phyloP scores from a whole-genome alignment of 2,329 filamentous ascomycete species.

The Diaporthe capsici region DNA sequence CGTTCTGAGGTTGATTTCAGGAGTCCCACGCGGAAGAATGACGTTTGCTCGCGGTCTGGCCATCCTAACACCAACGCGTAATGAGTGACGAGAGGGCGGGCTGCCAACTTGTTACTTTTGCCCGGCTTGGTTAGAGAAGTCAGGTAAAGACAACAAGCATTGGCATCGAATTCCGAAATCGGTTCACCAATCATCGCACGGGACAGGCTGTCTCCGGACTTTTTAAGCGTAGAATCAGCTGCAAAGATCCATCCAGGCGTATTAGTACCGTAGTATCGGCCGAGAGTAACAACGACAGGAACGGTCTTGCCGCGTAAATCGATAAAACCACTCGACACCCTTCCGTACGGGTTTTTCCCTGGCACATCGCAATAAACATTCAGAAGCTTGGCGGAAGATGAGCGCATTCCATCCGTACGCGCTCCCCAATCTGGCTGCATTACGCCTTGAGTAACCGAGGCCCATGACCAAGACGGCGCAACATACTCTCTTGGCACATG shows the following conservation, averaged over 20 bases:
- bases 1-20: background rate
- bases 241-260: background rate
- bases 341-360: background rate
- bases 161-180: background rate
- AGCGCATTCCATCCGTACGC: fast-evolving
- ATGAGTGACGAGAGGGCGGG: background rate
- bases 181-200: background rate
- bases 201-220: background rate
- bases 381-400: background rate
- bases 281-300: too few species aligned
- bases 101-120: too few species aligned
- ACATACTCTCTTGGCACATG: too few species aligned
- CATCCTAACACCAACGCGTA: background rate
- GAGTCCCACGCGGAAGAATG: background rate
- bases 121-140: too few species aligned
- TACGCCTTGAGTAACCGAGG: background rate
- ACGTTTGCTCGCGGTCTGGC: background rate
- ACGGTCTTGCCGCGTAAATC: background rate
- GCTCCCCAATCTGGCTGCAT: too few species aligned
- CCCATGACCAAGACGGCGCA: background rate
- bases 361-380: background rate
- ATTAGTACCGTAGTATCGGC: fast-evolving
- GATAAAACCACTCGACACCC: background rate
- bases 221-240: background rate
- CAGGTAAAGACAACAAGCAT: background rate